phyloP scores from a whole-genome alignment of 352 stramenopile species.

The Aphanomyces cochlioides region DNA sequence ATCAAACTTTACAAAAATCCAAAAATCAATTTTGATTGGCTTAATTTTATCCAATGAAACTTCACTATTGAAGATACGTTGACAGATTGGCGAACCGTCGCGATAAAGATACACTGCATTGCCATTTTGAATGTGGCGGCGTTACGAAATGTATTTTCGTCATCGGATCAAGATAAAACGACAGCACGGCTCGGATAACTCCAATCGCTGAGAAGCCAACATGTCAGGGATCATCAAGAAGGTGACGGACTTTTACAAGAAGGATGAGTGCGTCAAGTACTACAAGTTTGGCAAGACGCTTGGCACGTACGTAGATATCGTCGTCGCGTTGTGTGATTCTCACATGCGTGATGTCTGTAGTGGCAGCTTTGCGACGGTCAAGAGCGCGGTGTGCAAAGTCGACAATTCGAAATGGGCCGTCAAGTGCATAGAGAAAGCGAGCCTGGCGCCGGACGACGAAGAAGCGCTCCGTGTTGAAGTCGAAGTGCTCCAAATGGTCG shows the following conservation, averaged over 20 bases:
- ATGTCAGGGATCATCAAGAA: conserved; percentile 84
- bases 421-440: conserved; percentile 84
- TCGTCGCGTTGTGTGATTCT: neutral
- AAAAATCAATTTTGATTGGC: too few relatives aligned
- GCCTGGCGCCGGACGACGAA: conserved; percentile 72
- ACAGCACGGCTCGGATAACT: neutral
- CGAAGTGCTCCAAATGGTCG: conserved; percentile 72
- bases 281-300: conserved; percentile 88
- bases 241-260: conserved; percentile 85
- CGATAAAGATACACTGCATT: conserved; percentile 14
- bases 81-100: neutral
- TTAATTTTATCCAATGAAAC: too few relatives aligned
- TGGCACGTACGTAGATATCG: conserved; percentile 59
- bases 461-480: conserved; percentile 79
- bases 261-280: conserved; percentile 84
- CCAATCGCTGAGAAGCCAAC: neutral
- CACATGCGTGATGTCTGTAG: conserved; percentile 33
- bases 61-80: too few relatives aligned
- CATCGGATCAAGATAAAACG: conserved; percentile 6
- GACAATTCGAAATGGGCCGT: conserved; percentile 77
- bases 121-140: neutral
- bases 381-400: conserved; percentile 69
- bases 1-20: too few relatives aligned
- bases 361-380: conserved; percentile 83
- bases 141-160: conserved; percentile 1